These are phyloP conservation scores for Trichoderma guizhouense DNA, from an alignment of 2,329 filamentous ascomycete genomes.

Conservation along the genomic window DNA sequence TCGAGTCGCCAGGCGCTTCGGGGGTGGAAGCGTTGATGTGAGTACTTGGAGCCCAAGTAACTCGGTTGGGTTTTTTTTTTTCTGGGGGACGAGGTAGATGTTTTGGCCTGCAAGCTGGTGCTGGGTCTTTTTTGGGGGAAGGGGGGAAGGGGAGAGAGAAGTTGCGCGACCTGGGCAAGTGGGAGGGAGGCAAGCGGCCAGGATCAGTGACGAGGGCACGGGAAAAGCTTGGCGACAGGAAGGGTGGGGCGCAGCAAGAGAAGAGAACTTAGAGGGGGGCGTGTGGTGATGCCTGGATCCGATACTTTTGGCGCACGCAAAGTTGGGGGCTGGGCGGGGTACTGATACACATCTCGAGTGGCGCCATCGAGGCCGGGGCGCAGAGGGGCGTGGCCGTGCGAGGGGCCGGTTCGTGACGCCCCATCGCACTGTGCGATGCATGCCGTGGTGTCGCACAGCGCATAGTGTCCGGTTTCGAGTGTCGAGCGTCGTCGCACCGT, in stretches of 20 bases:
- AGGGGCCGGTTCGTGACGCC: too few relatives aligned
- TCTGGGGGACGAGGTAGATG: conserved; percentile 29
- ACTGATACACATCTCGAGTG: background rate
- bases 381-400: conserved; percentile 4
- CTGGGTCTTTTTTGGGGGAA: conserved; percentile 11
- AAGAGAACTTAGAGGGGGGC: background rate
- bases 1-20: conserved; percentile 17
- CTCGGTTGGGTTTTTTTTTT: conserved; percentile 24
- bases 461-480: conserved; percentile 6
- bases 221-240: conserved; percentile 9
- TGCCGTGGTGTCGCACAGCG: background rate
- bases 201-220: conserved; percentile 4
- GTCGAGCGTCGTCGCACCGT: background rate
- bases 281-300: background rate
- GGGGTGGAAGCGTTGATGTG: conserved; percentile 24
- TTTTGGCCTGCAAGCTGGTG: conserved; percentile 28
- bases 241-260: background rate
- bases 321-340: background rate
- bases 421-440: background rate
- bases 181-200: background rate
- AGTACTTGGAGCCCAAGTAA: conserved; percentile 43
- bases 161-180: conserved; percentile 17
- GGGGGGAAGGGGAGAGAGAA: conserved; percentile 28
- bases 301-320: background rate
- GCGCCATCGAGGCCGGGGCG: background rate